phyloP scores from a whole-genome alignment of 2,329 filamentous ascomycete genomes.

The Aspergillus fumigatus region DNA sequence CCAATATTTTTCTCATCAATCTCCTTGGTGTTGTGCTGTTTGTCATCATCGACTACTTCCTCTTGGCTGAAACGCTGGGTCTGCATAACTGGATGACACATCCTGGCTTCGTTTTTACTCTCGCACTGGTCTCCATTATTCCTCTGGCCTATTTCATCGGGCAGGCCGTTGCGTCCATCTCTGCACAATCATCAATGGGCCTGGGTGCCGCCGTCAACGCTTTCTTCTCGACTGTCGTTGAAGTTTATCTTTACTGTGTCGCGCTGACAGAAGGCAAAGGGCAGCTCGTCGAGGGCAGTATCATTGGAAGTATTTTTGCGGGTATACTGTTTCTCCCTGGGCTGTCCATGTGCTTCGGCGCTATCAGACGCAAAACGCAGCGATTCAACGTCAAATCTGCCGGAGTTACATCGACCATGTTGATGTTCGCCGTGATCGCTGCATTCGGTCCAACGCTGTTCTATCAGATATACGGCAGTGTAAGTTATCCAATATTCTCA shows the following conservation, averaged over 20 bases:
- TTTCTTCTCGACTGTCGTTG: conserved; percentile 95
- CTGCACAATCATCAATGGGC: conserved; percentile 97
- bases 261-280: conserved; percentile 89
- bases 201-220: conserved; percentile 95
- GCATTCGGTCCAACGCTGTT: conserved; percentile 95
- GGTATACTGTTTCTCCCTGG: conserved; percentile 93
- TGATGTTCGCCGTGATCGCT: conserved; percentile 91
- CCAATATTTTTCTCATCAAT: conserved; percentile 98
- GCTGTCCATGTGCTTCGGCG: conserved; percentile 97
- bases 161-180: conserved; percentile 96
- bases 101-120: conserved; percentile 78
- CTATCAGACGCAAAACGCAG: conserved; percentile 95
- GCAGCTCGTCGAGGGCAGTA: conserved; percentile 89
- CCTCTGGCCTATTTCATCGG: conserved; percentile 97
- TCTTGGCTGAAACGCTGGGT: conserved; percentile 66
- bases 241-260: conserved; percentile 96
- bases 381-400: conserved; percentile 96
- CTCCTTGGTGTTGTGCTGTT: conserved; percentile 90
- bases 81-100: conserved; percentile 71
- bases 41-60: conserved; percentile 85
- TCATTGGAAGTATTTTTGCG: conserved; percentile 96
- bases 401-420: conserved; percentile 95
- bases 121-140: conserved; percentile 86
- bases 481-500: conserved; percentile 38
- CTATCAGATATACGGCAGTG: conserved; percentile 96